Base-by-base conservation (phyloP, 345 rosid genomes). In the Isatis tinctoria region DNA sequence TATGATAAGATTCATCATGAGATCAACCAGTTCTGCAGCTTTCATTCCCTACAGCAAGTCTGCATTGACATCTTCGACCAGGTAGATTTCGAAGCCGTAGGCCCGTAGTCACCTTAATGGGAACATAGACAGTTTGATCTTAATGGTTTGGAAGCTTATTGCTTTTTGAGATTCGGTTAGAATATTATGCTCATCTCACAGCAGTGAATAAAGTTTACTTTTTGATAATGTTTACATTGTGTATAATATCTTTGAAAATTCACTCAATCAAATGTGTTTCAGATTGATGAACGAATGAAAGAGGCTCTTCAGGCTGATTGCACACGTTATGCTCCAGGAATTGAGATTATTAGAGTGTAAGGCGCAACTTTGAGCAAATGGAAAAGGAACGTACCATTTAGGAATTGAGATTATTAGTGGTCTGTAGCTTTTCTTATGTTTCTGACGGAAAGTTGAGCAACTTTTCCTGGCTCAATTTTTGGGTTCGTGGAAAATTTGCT, bases 1-100 rank as follows among this genome's bases (percentile, higher is more conserved):
- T 94, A 94, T 60, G 96, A 94, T 86, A 94, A 91, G 87, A 94
- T 91, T 75, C 98, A 94, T 70, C 98, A 94, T 74, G 96, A 94
- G 86, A 94, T 94, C 85, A 94, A 94, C 82, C 98, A 94, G 83
- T 91, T 91, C 82, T 91, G 97, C 81, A 91, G 97, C 84, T 89
- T 93, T 12, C 96, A 91, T 74, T 47, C 86, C 28, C 97, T 94
- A 71, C 97, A 94, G 78, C 96, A 94, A 85, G 98, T 94, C 49
- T 94, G 89, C 72, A 94, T 94, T 64, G 97, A 91, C 82, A 90
- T 91, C 78, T 94, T 94, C 72, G 95, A 94, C 81, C 96, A 94
- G 94, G 97, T 89, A 69, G 20, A 56, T 47, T 37, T 35, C 47
- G 20, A 44, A 54, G 11, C 35, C n/a, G n/a, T n/a, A n/a, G n/a